Percentiles rank a stretch among this genome's conserved stretches.
These are phyloP conservation scores for Chenopodium album DNA, from an alignment of 148 eudicot species.

Conservation along the genomic window DNA sequence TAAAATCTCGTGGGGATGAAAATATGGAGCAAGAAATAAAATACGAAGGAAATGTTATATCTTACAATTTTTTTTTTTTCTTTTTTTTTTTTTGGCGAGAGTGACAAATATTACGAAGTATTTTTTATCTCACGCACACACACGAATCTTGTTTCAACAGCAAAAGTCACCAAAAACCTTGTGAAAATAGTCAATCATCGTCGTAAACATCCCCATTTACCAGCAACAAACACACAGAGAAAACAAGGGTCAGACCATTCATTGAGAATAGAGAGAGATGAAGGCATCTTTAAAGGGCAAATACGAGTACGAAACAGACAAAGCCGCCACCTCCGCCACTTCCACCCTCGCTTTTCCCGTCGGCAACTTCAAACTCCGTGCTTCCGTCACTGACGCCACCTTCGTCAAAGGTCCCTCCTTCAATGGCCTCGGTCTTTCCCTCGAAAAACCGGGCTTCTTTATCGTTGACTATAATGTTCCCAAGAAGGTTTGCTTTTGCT, in stretches of 20 bases:
- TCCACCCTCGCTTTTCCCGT: slow-evolving; percentile 54
- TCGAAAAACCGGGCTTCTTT: slow-evolving; percentile 82
- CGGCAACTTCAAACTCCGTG: slow-evolving; percentile 75
- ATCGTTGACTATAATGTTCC: slow-evolving; percentile 72
- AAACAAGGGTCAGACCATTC: neutral
- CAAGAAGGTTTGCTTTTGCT: slow-evolving; percentile 47
- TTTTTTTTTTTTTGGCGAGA: too few relatives aligned
- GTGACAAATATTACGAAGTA: too few relatives aligned
- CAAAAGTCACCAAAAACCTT: neutral
- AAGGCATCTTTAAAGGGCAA: slow-evolving; percentile 65
- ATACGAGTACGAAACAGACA: slow-evolving; percentile 50
- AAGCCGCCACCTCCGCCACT: slow-evolving; percentile 44
- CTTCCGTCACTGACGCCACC: slow-evolving; percentile 82
- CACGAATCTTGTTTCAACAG: too few relatives aligned
- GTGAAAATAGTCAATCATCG: neutral
- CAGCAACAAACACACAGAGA: too few relatives aligned
- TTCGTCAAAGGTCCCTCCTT: slow-evolving; percentile 68
- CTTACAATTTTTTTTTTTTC: too few relatives aligned
- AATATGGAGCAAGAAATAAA: too few relatives aligned
- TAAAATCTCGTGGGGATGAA: too few relatives aligned
- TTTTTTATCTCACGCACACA: too few relatives aligned
- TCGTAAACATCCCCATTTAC: neutral
- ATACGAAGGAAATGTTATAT: too few relatives aligned
- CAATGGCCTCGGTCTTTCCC: slow-evolving; percentile 59
- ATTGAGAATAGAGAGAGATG: slow-evolving; percentile 28